Base-by-base conservation (phyloP, 2,329 filamentous ascomycete species). In the Penicillium sp. region DNA sequence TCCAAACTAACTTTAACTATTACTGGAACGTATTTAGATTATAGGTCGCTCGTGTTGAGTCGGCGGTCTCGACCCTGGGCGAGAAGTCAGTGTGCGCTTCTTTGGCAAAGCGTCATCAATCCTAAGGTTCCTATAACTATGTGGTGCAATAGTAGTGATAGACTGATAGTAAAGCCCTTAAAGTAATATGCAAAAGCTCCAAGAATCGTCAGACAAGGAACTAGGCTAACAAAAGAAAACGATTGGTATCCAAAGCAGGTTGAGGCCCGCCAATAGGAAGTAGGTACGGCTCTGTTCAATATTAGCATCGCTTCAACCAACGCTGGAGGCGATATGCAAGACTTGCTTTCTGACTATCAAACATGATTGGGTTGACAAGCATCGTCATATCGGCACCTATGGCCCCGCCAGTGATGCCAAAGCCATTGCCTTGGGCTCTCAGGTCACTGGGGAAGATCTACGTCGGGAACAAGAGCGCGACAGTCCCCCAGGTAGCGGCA, bases 361-460 rank as follows among this genome's bases (percentile, higher is more conserved):
- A 31, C 78, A 85, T 82, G 67, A 84, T 81, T 73, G 71, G 72
- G 43, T 74, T 85, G 61, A 84, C 79, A 48, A 85, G 74, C 2
- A 78, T 77, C 1, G 83, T 84, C 79, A 82, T 80, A 37, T 83
- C 83, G 7, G 83, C 80, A 39, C 83, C 84, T 58, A 85, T 79
- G 17, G 84, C 83, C 84, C 84, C 86, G 1, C 84, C 83, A 1
- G 82, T 82, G 60, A 87, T 84, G 20, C 81, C 82, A 62, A 86
- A 85, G 8, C 82, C 83, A 66, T 86, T 84, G 7, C 84, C 84
- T 67, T 86, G 82, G n/a, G 84, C 83, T 22, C 84, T 78, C 54
- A 86, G 78, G 45, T 83, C 81, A n/a, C 79, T 82, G 1, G 84
- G 80, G 72, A 83, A 86, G 58, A 86, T 84, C 69, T 86, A 84